A percentile compares a stretch with the other conserved stretches of the same genome.
These are phyloP conservation scores for Debaryomyces sp. DNA, from an alignment of 1,139 yeast genomes.

Conservation along the genomic window DNA sequence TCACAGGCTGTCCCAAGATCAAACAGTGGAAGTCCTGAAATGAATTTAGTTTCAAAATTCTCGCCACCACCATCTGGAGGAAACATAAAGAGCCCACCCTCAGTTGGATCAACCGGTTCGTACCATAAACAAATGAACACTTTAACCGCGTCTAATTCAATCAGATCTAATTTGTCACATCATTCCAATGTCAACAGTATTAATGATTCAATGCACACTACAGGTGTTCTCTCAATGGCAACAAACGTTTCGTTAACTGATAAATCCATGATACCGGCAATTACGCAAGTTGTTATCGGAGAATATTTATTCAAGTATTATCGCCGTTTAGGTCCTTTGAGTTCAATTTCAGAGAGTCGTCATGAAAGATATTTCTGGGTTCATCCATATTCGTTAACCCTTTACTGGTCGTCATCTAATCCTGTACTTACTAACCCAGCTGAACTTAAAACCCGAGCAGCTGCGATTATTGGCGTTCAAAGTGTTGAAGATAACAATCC, in stretches of 20 bases:
- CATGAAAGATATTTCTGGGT: conserved; percentile 97
- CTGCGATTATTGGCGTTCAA: conserved; percentile 78
- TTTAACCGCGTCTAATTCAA: conserved; percentile 23
- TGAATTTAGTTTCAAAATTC: conserved; percentile 18
- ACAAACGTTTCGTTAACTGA: conserved; percentile 74
- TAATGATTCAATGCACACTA: conserved; percentile 35
- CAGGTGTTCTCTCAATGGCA: conserved; percentile 55
- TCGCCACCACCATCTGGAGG: conserved; percentile 19
- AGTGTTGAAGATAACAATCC: conserved; percentile 87
- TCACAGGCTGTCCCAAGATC: background rate
- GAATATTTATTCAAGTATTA: conserved; percentile 88
- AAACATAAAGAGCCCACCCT: conserved; percentile 1
- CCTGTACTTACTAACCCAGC: conserved; percentile 77
- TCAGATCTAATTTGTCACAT: conserved; percentile 36
- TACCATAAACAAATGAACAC: conserved; percentile 12
- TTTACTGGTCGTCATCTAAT: conserved; percentile 85
- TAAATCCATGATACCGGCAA: conserved; percentile 78
- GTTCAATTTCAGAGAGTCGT: conserved; percentile 74
- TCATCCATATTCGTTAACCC: conserved; percentile 88
- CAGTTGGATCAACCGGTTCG: conserved; percentile 15
- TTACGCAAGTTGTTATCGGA: conserved; percentile 92
- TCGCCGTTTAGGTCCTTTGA: conserved; percentile 75
- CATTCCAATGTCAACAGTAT: conserved; percentile 31
- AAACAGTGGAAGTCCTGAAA: conserved; percentile 8
- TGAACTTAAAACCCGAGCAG: conserved; percentile 69